phyloP scores from a whole-genome alignment of 768 basidiomycete genomes.

The Chlorophyllum brunneum region DNA sequence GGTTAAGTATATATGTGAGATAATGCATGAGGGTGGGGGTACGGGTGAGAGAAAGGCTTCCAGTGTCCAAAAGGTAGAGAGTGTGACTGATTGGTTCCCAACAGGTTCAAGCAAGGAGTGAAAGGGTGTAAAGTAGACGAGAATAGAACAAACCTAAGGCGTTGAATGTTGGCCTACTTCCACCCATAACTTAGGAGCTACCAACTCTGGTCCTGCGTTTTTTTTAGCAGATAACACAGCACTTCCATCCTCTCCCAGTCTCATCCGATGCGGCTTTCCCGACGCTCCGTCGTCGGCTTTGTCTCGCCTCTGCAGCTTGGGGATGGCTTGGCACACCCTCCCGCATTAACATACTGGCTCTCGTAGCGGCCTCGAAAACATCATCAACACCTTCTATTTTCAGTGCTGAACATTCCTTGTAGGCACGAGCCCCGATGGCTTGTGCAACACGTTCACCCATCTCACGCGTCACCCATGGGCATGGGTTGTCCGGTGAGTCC shows the following conservation, averaged over 20 bases:
- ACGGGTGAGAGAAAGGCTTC: neutral
- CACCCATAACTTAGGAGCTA: neutral
- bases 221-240: constrained; percentile 65
- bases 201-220: constrained; percentile 13
- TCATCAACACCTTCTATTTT: constrained; percentile 93
- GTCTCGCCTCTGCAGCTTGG: constrained; percentile 31
- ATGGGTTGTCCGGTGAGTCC: constrained; percentile 39
- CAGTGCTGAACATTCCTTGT: constrained; percentile 92
- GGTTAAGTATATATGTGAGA: neutral
- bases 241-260: constrained; percentile 55
- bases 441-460: constrained; percentile 81
- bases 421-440: constrained; percentile 85
- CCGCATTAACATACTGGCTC: constrained; percentile 94
- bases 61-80: constrained; percentile 1
- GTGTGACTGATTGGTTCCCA: neutral
- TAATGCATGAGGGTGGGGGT: constrained; percentile 1
- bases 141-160: constrained; percentile 6
- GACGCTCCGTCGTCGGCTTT: constrained; percentile 54
- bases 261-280: constrained; percentile 39
- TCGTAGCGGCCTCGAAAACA: constrained; percentile 95
- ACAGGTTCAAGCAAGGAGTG: neutral
- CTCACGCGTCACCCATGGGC: constrained; percentile 64
- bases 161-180: neutral
- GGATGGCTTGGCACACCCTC: constrained; percentile 64
- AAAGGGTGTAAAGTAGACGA: neutral